Evolutionary conservation across 345 rosid genomes (phyloP).

Genomic region (Combretum micranthum): DNA sequence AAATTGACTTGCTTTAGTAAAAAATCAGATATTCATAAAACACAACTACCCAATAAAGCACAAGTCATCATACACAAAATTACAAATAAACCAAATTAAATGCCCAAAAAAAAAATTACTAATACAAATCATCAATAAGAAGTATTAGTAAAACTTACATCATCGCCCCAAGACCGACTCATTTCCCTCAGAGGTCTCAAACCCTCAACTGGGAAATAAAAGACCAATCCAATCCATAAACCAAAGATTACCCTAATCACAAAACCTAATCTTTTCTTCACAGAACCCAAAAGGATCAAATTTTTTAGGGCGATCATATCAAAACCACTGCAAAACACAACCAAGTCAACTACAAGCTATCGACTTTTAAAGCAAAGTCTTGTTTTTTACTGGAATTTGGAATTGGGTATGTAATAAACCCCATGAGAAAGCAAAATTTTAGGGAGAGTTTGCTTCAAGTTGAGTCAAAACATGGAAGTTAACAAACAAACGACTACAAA

Average conservation of each 20-base stretch:
- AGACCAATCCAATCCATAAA: constrained; percentile 42
- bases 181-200: constrained; percentile 81
- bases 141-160: constrained; percentile 41
- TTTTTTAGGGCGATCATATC: constrained; percentile 32
- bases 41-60: background rate
- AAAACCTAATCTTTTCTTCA: constrained; percentile 33
- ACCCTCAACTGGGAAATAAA: constrained; percentile 47
- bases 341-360: constrained; percentile 13
- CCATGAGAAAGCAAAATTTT: constrained; percentile 26
- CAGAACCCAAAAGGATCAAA: constrained; percentile 23
- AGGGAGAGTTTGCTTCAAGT: constrained; percentile 54
- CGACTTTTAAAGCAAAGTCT: constrained; percentile 8
- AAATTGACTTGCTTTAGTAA: no score
- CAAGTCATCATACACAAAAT: background rate
- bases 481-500: constrained; percentile 16
- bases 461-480: constrained; percentile 48
- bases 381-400: constrained; percentile 6
- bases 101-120: constrained; percentile 9
- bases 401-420: background rate
- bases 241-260: constrained; percentile 28
- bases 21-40: background rate
- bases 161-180: constrained; percentile 90
- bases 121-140: background rate
- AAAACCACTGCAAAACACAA: constrained; percentile 12
- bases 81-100: constrained; percentile 2